phyloP scores from a whole-genome alignment of 2,329 filamentous ascomycete species.

The Colletotrichum theobromicola region DNA sequence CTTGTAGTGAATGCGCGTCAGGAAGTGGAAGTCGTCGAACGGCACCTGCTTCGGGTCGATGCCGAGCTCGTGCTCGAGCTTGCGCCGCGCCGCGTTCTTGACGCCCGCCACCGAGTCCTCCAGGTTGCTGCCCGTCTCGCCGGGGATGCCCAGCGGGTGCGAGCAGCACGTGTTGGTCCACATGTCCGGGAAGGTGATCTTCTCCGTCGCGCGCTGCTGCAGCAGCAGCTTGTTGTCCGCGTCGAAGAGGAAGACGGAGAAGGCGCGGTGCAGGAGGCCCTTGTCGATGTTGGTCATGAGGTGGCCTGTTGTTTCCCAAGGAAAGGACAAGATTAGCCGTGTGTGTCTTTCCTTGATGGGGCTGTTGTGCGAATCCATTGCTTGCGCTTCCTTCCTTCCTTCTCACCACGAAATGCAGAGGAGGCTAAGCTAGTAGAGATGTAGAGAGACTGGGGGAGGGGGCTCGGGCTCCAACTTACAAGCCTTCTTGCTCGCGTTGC shows the following conservation, averaged over 20 bases:
- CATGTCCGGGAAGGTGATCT: constrained; percentile 99
- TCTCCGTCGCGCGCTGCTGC: constrained; percentile 93
- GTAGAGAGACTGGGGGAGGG: not conserved
- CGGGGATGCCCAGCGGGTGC: constrained; percentile 88
- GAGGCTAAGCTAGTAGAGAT: not conserved
- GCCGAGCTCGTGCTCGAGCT: constrained; percentile 92
- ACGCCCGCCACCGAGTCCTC: constrained; percentile 83
- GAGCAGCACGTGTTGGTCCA: constrained; percentile 99
- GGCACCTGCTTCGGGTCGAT: constrained; percentile 91
- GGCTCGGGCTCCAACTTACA: constrained; percentile 64
- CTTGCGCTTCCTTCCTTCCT: too few relatives aligned
- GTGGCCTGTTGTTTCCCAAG: constrained; percentile 72
- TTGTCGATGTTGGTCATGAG: constrained; percentile 99
- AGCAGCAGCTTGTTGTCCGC: constrained; percentile 85
- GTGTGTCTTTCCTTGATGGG: not conserved
- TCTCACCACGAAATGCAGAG: too few relatives aligned
- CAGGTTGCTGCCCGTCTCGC: constrained; percentile 86
- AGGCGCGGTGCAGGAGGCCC: constrained; percentile 94
- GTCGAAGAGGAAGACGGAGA: constrained; percentile 98
- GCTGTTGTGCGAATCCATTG: too few relatives aligned
- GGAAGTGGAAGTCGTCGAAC: constrained; percentile 87
- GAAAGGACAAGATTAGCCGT: not conserved
- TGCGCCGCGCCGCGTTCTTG: constrained; percentile 90
- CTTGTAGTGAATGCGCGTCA: constrained; percentile 98
- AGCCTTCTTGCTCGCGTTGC: constrained; percentile 96